phyloP scores from a whole-genome alignment of 257 asterid species.

The Solanum microdontum region DNA sequence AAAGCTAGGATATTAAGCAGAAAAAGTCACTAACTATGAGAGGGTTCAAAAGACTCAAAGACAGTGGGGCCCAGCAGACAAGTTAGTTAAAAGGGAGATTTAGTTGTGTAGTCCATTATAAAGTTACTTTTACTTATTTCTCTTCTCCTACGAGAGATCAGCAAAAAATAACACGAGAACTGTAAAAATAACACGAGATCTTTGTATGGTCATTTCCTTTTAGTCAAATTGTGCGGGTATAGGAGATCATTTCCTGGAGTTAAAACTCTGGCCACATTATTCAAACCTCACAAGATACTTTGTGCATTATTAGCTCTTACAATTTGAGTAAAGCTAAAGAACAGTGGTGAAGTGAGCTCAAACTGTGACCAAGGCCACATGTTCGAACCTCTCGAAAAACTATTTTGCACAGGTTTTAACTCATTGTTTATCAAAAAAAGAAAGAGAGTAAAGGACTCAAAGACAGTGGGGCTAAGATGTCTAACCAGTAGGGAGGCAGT shows the following conservation, averaged over 20 bases:
- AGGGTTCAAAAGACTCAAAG: not conserved
- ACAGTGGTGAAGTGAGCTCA: not conserved
- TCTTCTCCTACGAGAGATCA: not conserved
- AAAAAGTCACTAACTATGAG: not conserved
- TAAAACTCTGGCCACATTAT: not conserved
- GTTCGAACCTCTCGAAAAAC: not conserved
- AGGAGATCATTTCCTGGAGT: not conserved
- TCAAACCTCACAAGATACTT: not conserved
- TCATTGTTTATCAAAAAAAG: not conserved
- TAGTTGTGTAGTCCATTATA: not conserved
- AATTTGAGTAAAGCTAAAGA: not conserved
- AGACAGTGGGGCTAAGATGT: not conserved
- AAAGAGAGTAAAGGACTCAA: not conserved
- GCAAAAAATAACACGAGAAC: not conserved
- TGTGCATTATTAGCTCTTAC: not conserved
- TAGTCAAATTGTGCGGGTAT: not conserved
- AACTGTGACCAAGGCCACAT: not conserved
- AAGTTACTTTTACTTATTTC: not conserved
- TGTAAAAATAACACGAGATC: not conserved
- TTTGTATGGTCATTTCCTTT: not conserved
- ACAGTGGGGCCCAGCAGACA: not conserved
- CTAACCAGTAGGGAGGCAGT: slow-evolving; percentile 45
- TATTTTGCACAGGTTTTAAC: not conserved
- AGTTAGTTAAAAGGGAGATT: not conserved
- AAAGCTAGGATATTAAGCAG: not conserved